A percentile compares a stretch with the other conserved stretches of the same genome.
Evolutionary conservation across 179 eudicot genomes (phyloP).

Genomic region (Silene vulgaris): DNA sequence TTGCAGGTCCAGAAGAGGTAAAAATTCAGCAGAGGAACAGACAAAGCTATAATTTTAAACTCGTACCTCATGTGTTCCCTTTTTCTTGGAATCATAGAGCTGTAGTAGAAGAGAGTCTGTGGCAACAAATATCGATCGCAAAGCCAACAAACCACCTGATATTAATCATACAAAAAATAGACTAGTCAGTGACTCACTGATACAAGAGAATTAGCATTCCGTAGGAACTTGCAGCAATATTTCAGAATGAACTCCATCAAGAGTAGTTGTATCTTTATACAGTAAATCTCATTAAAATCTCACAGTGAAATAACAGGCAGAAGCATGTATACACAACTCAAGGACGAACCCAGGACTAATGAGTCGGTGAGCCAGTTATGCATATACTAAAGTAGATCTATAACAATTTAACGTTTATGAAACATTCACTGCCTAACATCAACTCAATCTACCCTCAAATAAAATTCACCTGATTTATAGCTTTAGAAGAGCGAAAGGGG

Average conservation of each 20-base stretch:
- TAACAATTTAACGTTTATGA: too few species aligned
- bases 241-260: background rate
- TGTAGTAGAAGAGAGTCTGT: constrained; percentile 76
- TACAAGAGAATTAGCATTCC: background rate
- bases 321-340: background rate
- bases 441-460: too few species aligned
- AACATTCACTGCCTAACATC: too few species aligned
- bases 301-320: too few species aligned
- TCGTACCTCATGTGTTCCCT: constrained; percentile 16
- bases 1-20: too few species aligned
- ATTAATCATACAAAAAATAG: background rate
- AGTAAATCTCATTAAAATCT: background rate
- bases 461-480: background rate
- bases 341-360: background rate
- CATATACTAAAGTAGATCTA: too few species aligned
- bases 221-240: too few species aligned
- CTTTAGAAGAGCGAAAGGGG: background rate
- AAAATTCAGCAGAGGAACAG: background rate
- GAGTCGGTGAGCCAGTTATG: too few species aligned
- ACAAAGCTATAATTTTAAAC: constrained; percentile 19
- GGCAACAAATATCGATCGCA: constrained; percentile 84
- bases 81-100: constrained; percentile 52
- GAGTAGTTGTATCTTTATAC: background rate
- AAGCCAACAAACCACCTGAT: constrained; percentile 89
- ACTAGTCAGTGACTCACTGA: background rate